Base-by-base conservation (phyloP, 2,329 filamentous ascomycete genomes). In the Elsinoe perseae region DNA sequence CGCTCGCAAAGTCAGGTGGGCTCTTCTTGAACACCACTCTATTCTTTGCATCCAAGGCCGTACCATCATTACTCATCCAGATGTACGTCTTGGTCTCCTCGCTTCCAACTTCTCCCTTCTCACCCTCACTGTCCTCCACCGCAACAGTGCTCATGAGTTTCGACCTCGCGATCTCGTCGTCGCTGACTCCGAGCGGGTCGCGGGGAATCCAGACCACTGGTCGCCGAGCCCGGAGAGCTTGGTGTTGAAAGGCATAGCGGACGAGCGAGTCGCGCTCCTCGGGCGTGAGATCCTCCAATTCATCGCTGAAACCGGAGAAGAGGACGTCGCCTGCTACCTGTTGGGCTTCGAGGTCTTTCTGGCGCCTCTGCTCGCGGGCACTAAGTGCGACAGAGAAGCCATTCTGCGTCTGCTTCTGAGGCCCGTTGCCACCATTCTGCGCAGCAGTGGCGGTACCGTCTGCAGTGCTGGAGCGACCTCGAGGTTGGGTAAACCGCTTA, bases 61-160 rank as follows among this genome's bases (percentile, higher is more conserved):
- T 90, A 58, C 90, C 90, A 68, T 95, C 87, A 69, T 96, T 96
- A 64, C 88, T 95, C 67, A 97, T 90, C 87, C 90, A 95, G 54
- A 97, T 86, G 61, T 63, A 66, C 40, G 65, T 67, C 61, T 63
- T 66, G 46, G 64, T 61, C 56, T 30, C 46, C n/a, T 60, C n/a
- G n/a, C 58, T 21, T 58, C 57, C 8, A 34, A n/a, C n/a, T n/a
- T n/a, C 59, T 2, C 57, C 54, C 40, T 63, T 60, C 48, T 59
- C 59, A 2, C 58, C 58, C 34, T 60, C 60, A 10, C 50, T 43
- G 23, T 55, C 56, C 21, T 55, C 56, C 16, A 64, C 54, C 12
- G 78, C 77, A 38, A 73, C 78, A 58, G 87, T 82, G 66, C 85
- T 92, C 68, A 90, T 87, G 48, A 79, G 77, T 61, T 84, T 80